Conservation (phyloP, 805 yeast species). For the Starmerella vaccinii region DNA sequence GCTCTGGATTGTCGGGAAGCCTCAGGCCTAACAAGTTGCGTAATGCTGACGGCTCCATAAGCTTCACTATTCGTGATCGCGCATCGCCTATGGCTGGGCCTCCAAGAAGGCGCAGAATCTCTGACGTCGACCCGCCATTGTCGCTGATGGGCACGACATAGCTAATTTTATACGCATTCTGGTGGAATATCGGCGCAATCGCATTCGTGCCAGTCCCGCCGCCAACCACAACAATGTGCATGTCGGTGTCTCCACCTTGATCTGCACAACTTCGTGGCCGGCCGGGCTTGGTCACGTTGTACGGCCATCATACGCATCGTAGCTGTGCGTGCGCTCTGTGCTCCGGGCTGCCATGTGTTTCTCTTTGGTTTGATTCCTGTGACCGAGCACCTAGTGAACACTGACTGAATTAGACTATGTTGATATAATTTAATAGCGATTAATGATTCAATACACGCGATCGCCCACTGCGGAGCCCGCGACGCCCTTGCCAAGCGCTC, state of each 20-base stretch:
- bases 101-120: conserved; percentile 71
- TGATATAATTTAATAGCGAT: too few species aligned
- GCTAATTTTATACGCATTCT: conserved; percentile 38
- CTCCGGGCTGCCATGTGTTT: too few species aligned
- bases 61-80: conserved; percentile 64
- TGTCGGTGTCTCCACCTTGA: neutral
- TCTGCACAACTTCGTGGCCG: too few species aligned
- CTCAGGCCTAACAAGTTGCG: conserved; percentile 40
- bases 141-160: conserved; percentile 79
- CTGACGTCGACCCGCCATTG: conserved; percentile 92
- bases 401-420: too few species aligned
- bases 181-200: conserved; percentile 48
- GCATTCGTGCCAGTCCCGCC: conserved; percentile 64
- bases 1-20: conserved; percentile 37
- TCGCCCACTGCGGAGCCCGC: too few species aligned
- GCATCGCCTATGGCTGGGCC: conserved; percentile 96
- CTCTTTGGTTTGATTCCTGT: too few species aligned
- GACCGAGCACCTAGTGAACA: too few species aligned
- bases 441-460: too few species aligned
- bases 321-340: too few species aligned
- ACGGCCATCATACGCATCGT: too few species aligned
- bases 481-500: too few species aligned
- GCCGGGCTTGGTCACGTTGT: too few species aligned
- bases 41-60: conserved; percentile 46
- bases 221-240: conserved; percentile 27